Percentiles rank a stretch among this genome's conserved stretches.
Evolutionary conservation across 768 basidiomycete species (phyloP).

Genomic region (Leccinum olivaceopallidum): DNA sequence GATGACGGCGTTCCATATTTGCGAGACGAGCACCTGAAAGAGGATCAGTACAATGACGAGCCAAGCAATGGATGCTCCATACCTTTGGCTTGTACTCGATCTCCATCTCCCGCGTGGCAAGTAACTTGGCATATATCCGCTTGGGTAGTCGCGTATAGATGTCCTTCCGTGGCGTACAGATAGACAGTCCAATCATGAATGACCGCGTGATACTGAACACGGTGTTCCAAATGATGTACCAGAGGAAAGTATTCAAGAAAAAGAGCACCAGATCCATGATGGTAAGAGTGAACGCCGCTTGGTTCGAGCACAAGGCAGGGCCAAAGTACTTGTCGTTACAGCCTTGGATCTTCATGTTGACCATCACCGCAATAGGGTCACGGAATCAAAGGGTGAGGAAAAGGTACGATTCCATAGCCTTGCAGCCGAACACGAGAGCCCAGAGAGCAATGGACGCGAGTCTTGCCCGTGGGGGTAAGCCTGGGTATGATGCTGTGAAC

Average conservation of each 20-base stretch:
- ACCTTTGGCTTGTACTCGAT: conserved; percentile 99
- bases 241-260: conserved; percentile 99
- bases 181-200: conserved; percentile 89
- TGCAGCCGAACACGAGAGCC: conserved; percentile 94
- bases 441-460: conserved; percentile 80
- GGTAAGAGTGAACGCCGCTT: conserved; percentile 91
- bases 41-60: conserved; percentile 2
- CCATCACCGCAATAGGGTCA: conserved; percentile 93
- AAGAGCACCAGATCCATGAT: conserved; percentile 97
- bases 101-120: conserved; percentile 95
- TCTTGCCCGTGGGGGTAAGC: conserved; percentile 62
- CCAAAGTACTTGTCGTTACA: conserved; percentile 90
- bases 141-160: conserved; percentile 96
- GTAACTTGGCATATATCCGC: conserved; percentile 92
- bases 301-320: conserved; percentile 80
- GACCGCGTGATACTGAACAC: conserved; percentile 87
- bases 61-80: conserved; percentile 16
- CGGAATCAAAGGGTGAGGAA: conserved; percentile 95
- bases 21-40: conserved; percentile 87
- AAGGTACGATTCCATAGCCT: conserved; percentile 96
- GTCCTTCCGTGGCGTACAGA: conserved; percentile 99
- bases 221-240: conserved; percentile 99
- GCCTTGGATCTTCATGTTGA: conserved; percentile 91
- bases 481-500: conserved; percentile 94
- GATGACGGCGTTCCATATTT: conserved; percentile 99